Conservation (phyloP, 192 early-diverging fungal species). For the Backusella morwellensis region DNA sequence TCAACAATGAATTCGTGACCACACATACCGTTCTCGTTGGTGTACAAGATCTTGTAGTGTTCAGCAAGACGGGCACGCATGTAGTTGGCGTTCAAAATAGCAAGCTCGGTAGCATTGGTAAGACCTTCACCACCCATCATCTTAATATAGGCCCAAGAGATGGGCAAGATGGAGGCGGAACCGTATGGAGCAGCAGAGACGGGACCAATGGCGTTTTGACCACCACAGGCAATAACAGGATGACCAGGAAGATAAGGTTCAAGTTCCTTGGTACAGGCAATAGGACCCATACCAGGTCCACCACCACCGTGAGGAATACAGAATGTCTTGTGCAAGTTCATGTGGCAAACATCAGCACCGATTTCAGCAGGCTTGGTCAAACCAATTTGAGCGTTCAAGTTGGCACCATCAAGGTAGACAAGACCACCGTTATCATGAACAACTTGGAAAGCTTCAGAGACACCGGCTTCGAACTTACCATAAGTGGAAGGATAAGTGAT, state of each 20-base stretch:
- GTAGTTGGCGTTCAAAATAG: slow-evolving; percentile 98
- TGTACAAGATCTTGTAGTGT: slow-evolving; percentile 92
- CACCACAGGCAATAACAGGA: slow-evolving; percentile 72
- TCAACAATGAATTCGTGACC: slow-evolving; percentile 99
- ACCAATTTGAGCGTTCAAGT: slow-evolving; percentile 88
- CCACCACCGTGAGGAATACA: slow-evolving; percentile 99
- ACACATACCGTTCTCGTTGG: slow-evolving; percentile 93
- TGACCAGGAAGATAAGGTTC: slow-evolving; percentile 92
- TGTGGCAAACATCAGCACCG: slow-evolving; percentile 98
- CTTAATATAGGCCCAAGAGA: slow-evolving; percentile 99
- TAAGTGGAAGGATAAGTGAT: slow-evolving; percentile 99
- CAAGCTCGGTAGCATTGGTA: slow-evolving; percentile 80
- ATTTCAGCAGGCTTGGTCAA: slow-evolving; percentile 88
- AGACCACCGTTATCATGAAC: slow-evolving; percentile 95
- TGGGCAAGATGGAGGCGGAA: slow-evolving; percentile 93
- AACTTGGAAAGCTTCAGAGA: slow-evolving; percentile 85
- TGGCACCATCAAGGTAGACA: slow-evolving; percentile 98
- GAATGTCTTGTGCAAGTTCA: slow-evolving; percentile 99
- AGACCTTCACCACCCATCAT: slow-evolving; percentile 96
- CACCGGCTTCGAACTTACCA: slow-evolving; percentile 95
- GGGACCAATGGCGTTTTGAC: slow-evolving; percentile 83
- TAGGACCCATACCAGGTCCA: slow-evolving; percentile 97
- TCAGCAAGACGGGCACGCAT: slow-evolving; percentile 88
- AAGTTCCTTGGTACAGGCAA: slow-evolving; percentile 86
- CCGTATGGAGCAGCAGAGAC: slow-evolving; percentile 97